Base-by-base conservation (phyloP, 208 protist genomes). In the Wallacemonas sp. region DNA sequence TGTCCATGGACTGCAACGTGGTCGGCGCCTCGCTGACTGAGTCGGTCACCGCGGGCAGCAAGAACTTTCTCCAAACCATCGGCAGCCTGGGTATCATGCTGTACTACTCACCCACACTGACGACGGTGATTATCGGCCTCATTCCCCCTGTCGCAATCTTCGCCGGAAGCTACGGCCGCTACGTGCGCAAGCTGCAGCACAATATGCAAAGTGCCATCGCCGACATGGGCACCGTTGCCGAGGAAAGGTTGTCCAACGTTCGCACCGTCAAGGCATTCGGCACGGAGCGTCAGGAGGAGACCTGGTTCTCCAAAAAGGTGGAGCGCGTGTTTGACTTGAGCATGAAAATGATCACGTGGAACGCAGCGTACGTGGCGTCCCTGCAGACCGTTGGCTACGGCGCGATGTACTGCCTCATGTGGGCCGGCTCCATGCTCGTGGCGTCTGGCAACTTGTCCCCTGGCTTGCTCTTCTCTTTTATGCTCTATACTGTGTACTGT, bases 401-500 rank as follows among this genome's bases (percentile, higher is more conserved):
- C 41, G 88, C 86, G 12, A 78, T 94, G 75, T 92, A 91, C 73
- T 79, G 82, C 64, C 77, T 96, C 62, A 84, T 94, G 71, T 96
- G 86, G 86, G 88, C 88, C 2, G 91, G 91, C 58, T 92, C 86
- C 17, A 79, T 94, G 77, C 83, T 93, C 45, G 86, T 96, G 24
- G 77, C 89, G 19, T 78, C 79, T 1, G 82, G 80, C 19, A 68
- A 76, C 39, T 67, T 97, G 19, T 86, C 93, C 24, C 75, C 88
- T 12, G 93, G 93, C 14, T 45, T 86, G 4, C 81, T 97, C 55
- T 94, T 94, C 59, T 94, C 86, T n/a, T 94, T 97, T 46, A 75
- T 95, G 47, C 72, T 97, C 1, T 96, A 97, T 66, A 93, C 85
- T 4, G 77, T 97, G 21, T 97, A 95, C 79, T 90, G 88, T 69